These are phyloP conservation scores for Fonsecaea erecta DNA, from an alignment of 2,329 filamentous ascomycete species.

Conservation along the genomic window DNA sequence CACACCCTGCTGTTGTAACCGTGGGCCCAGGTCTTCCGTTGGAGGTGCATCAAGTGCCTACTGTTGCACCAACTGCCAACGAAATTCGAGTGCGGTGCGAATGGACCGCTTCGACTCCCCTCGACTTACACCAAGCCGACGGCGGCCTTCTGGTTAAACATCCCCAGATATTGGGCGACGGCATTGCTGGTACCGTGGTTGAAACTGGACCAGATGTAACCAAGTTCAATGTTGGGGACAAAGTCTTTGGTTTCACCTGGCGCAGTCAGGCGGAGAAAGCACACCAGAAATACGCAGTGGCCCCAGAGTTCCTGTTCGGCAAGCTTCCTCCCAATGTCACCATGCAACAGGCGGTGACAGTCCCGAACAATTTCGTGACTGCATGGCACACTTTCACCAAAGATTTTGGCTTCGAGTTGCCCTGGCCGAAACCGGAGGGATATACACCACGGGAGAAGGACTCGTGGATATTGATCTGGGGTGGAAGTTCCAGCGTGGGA, in stretches of 20 bases:
- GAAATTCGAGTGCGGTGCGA: conserved; percentile 61
- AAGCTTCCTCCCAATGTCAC: conserved; percentile 52
- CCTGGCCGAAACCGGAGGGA: conserved; percentile 59
- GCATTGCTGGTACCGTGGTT: conserved; percentile 59
- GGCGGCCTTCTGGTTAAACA: conserved; percentile 60
- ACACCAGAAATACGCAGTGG: conserved; percentile 61
- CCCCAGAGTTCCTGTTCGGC: conserved; percentile 56
- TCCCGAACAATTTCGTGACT: conserved; percentile 64
- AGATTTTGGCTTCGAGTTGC: conserved; percentile 60
- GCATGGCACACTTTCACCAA: conserved; percentile 60
- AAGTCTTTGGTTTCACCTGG: conserved; percentile 62
- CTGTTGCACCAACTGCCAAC: conserved; percentile 42
- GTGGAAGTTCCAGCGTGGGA: conserved; percentile 45
- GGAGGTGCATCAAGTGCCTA: conserved; percentile 44
- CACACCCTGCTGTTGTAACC: conserved; percentile 50
- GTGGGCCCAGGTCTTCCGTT: conserved; percentile 45
- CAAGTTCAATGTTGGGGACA: conserved; percentile 58
- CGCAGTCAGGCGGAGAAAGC: conserved; percentile 55
- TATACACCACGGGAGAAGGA: conserved; percentile 46
- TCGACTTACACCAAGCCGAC: conserved; percentile 66
- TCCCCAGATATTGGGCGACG: conserved; percentile 58
- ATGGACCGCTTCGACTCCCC: conserved; percentile 65
- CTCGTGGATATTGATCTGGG: conserved; percentile 44
- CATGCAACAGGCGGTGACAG: conserved; percentile 56
- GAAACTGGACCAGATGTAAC: conserved; percentile 54